Conservation (phyloP, 768 basidiomycete species). For the Lentinula guzmanii region DNA sequence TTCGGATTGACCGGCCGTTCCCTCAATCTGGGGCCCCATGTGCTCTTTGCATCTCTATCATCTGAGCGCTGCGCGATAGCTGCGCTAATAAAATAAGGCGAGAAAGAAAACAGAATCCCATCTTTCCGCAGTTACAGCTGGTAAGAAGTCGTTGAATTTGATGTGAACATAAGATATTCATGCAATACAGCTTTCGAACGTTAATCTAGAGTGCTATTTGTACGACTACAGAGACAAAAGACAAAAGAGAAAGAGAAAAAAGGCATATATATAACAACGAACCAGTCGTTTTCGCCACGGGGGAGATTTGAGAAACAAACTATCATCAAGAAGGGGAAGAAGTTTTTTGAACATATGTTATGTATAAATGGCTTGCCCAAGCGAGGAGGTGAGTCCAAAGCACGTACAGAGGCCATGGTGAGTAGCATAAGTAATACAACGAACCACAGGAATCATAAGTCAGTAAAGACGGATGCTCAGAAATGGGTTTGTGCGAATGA, state of each 20-base stretch:
- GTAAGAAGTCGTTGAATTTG: too few relatives aligned
- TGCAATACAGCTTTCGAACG: neutral
- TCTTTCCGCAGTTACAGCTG: neutral
- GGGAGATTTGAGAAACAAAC: neutral
- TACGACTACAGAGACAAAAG: neutral
- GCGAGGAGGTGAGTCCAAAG: neutral
- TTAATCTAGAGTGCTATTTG: neutral
- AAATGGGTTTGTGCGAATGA: neutral
- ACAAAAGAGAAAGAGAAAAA: neutral
- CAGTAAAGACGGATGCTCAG: neutral
- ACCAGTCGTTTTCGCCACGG: neutral
- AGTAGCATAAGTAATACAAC: conserved; percentile 6
- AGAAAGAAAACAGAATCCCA: too few relatives aligned
- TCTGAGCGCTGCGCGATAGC: neutral
- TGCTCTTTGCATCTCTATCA: neutral
- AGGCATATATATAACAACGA: neutral
- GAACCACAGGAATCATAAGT: neutral
- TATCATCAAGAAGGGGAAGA: neutral
- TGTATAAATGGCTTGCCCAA: neutral
- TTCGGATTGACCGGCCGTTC: neutral
- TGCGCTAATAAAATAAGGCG: neutral
- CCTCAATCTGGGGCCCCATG: neutral
- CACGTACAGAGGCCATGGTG: conserved; percentile 2
- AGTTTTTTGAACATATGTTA: neutral
- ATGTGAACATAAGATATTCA: too few relatives aligned